Conservation (phyloP, 192 early-diverging fungal genomes). For the Gamsiella multidivaricata region DNA sequence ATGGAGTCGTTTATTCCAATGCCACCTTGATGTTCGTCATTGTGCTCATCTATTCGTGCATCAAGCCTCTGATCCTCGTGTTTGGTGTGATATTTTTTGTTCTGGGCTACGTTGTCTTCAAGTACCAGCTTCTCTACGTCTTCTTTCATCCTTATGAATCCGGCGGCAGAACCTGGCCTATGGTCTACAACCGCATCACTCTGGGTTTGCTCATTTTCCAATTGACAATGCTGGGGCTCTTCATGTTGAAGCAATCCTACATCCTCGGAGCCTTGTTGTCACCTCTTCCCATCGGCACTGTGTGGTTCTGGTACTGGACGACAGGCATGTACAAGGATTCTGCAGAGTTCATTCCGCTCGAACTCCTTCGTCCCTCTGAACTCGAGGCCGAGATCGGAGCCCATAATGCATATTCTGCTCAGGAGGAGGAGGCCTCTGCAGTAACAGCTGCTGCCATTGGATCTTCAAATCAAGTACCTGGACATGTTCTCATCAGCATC, state of each 20-base stretch:
- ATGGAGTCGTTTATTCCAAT: conserved; percentile 76
- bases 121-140: conserved; percentile 83
- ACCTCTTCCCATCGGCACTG: conserved; percentile 62
- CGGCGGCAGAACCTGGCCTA: conserved; percentile 77
- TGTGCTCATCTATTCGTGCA: conserved; percentile 79
- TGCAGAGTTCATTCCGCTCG: conserved; percentile 60
- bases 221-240: conserved; percentile 69
- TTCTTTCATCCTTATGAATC: conserved; percentile 83
- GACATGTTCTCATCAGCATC: conserved; percentile 22
- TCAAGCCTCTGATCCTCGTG: conserved; percentile 77
- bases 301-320: conserved; percentile 58
- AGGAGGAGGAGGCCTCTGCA: neutral
- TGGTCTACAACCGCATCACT: conserved; percentile 75
- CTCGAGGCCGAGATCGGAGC: neutral
- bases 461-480: conserved; percentile 16
- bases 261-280: conserved; percentile 53
- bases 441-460: neutral
- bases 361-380: conserved; percentile 47
- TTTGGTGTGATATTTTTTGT: conserved; percentile 77
- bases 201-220: conserved; percentile 75
- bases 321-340: conserved; percentile 54
- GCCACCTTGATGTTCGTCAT: conserved; percentile 80
- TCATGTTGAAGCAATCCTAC: conserved; percentile 65
- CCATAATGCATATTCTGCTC: neutral
- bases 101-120: conserved; percentile 74